Percentiles rank a stretch among this genome's conserved stretches.
phyloP scores from a whole-genome alignment of 2,329 filamentous ascomycete species.

The Xylaria sp. region DNA sequence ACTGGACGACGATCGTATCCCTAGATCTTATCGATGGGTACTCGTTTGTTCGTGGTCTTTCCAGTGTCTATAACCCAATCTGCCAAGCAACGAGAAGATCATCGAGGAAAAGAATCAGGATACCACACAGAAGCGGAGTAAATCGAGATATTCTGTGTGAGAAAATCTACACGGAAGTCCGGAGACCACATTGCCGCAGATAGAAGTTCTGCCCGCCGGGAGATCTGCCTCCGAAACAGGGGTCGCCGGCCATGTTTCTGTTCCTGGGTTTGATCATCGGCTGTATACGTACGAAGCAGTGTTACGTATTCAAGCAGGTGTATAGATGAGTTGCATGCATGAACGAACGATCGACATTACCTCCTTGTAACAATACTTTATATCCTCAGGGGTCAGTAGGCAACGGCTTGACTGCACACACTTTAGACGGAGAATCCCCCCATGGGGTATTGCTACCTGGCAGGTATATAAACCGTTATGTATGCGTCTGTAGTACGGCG shows the following conservation, averaged over 20 bases:
- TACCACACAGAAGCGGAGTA: not conserved
- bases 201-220: conserved; percentile 3
- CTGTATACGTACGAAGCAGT: not conserved
- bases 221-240: conserved; percentile 18
- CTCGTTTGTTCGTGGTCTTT: not conserved
- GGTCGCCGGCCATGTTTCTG: not conserved
- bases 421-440: not conserved
- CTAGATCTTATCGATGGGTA: not conserved
- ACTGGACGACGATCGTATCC: not conserved
- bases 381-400: not conserved
- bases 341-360: not conserved
- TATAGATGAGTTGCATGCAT: not conserved
- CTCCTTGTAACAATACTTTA: too few relatives aligned
- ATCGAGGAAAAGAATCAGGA: not conserved
- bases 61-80: not conserved
- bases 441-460: not conserved
- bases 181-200: not conserved
- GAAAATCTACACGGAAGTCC: not conserved
- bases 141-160: not conserved
- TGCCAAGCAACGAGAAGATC: conserved; percentile 2
- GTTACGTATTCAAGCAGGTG: not conserved
- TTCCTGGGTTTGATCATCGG: conserved; percentile 3
- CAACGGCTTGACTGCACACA: not conserved
- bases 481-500: not conserved
- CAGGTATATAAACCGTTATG: not conserved